Evolutionary conservation across 495 filamentous ascomycete genomes (phyloP), one percentile per base, ranked within the genome.

Genomic region (Talaromyces nanjingensis): DNA sequence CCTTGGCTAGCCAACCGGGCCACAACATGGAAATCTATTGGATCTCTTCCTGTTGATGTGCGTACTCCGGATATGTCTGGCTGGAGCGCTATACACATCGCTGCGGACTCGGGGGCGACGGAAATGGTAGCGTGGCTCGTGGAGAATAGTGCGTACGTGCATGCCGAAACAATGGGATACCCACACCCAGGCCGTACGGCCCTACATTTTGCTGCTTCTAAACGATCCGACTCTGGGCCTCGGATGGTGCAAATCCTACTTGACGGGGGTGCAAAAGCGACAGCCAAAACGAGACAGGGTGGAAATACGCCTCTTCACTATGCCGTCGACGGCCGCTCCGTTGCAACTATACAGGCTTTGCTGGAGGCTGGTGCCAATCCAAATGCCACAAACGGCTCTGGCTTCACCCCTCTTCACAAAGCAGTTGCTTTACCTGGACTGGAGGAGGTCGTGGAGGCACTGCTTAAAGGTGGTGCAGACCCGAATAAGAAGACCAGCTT

Each of bases 401-500:
- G 59, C 37, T 5, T 61, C 9, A 61, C 59, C 12, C 34, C 59
- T 61, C 59, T 61, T 29, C 59, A 61, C 59, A 61, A 61, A 61
- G 59, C 59, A 20, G 59, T 61, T 22, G 59, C 59, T 29, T 31
- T 61, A 11, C 59, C 59, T 14, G 59, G 59, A 16, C 42, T 52
- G 34, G 59, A 61, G 42, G 59, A 42, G 59, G 7, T 61, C 4
- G 59, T 61, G 16, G 59, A 61, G 59, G 59, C 59, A 29, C 22
- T 61, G 34, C 42, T 61, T n/a, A 42, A 61, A 12, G 42, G 42
- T 0, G 59, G 59, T 2, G 59, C 59, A 24, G 42, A 61, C 34
- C 31, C 59, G 8, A 52, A 61, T n/a, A 42, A 61, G 59, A 52
- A 42, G 25, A 45, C 59, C 34, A 52, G 18, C 20, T 24, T 61